These are phyloP conservation scores for Fusarium nisikadoi DNA, from an alignment of 2,329 filamentous ascomycete genomes.

Conservation along the genomic window DNA sequence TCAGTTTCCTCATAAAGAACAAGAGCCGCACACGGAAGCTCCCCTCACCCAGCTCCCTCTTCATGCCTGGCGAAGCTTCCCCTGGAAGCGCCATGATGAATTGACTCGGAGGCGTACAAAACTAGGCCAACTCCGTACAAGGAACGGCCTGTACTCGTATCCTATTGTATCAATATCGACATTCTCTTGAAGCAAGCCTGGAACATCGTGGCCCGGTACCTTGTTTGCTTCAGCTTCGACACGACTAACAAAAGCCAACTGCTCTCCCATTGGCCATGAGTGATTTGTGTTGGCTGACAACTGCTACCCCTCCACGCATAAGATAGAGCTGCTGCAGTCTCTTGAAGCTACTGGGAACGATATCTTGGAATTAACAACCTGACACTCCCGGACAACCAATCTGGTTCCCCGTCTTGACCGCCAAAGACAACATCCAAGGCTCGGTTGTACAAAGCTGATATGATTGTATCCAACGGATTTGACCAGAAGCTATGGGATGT, in stretches of 20 bases:
- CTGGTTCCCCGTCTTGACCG: constrained; percentile 35
- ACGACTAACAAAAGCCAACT: constrained; percentile 33
- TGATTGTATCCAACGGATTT: not conserved
- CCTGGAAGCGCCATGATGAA: constrained; percentile 16
- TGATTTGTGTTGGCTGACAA: constrained; percentile 34
- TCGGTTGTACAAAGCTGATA: not conserved
- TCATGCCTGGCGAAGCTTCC: constrained; percentile 19
- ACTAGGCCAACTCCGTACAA: constrained; percentile 33
- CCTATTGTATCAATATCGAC: not conserved
- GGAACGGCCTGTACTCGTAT: constrained; percentile 15
- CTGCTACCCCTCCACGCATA: not conserved
- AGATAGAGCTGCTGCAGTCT: constrained; percentile 10
- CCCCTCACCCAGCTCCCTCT: not conserved
- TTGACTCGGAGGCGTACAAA: constrained; percentile 19
- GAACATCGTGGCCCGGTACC: constrained; percentile 24
- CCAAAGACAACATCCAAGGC: constrained; percentile 24
- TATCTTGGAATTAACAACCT: constrained; percentile 21
- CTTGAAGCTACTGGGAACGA: constrained; percentile 9
- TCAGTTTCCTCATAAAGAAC: constrained; percentile 22
- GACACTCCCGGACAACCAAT: constrained; percentile 20
- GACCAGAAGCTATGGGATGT: constrained; percentile 1
- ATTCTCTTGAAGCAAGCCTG: constrained; percentile 20
- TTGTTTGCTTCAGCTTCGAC: constrained; percentile 3
- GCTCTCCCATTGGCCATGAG: constrained; percentile 16
- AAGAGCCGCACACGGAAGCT: constrained; percentile 28